Evolutionary conservation across 495 filamentous ascomycete genomes (phyloP).

Genomic region (Podospora comata): DNA sequence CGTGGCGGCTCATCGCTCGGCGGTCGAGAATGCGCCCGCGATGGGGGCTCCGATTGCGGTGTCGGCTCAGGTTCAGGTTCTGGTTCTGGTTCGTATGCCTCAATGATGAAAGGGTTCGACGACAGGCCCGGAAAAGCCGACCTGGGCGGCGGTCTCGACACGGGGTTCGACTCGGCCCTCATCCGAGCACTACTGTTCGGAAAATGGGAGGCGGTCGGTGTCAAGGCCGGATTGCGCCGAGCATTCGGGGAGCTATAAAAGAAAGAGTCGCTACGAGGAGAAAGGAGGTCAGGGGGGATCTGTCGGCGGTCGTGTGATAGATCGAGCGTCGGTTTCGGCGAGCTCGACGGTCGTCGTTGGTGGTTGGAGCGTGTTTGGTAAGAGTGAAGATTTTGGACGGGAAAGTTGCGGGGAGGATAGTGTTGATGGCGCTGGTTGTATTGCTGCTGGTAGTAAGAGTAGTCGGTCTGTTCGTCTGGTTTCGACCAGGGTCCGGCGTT

Average conservation of each 20-base stretch:
- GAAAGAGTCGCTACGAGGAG: constrained; percentile 47
- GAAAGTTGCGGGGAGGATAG: constrained; percentile 19
- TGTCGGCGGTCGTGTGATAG: constrained; percentile 17
- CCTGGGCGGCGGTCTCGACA: constrained; percentile 21
- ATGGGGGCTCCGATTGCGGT: constrained; percentile 3
- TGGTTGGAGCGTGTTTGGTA: constrained; percentile 11
- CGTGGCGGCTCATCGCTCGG: constrained; percentile 9
- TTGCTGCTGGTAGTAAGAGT: constrained; percentile 22
- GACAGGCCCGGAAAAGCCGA: constrained; percentile 35
- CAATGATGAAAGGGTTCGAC: constrained; percentile 35
- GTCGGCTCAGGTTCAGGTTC: constrained; percentile 9
- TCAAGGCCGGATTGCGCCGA: constrained; percentile 19
- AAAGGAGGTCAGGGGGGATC: constrained; percentile 29
- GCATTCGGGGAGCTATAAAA: constrained; percentile 21
- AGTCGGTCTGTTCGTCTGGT: constrained; percentile 30
- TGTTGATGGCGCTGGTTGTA: constrained; percentile 13
- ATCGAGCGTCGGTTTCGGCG: constrained; percentile 22
- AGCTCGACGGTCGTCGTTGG: constrained; percentile 16
- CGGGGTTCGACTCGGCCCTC: constrained; percentile 30
- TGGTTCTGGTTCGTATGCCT: constrained; percentile 19
- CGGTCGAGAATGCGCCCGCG: background rate
- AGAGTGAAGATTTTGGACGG: constrained; percentile 21
- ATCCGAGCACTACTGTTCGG: constrained; percentile 16
- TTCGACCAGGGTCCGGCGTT: constrained; percentile 32
- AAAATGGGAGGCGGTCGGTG: constrained; percentile 17